These are phyloP conservation scores for Cydonia oblonga DNA, from an alignment of 331 rosid species.

Conservation along the genomic window DNA sequence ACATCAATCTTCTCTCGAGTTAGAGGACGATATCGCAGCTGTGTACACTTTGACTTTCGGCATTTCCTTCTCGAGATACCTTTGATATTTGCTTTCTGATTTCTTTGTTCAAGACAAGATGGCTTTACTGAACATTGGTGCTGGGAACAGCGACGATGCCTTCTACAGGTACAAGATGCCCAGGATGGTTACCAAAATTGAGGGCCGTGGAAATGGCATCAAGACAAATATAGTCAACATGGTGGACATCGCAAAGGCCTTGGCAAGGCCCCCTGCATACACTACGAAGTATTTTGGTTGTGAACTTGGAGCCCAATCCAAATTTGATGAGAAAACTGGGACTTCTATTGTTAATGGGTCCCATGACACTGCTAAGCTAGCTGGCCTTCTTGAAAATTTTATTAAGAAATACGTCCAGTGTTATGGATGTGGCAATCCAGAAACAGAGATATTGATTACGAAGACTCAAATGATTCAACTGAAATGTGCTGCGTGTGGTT, in stretches of 20 bases:
- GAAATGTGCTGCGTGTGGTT: slow-evolving; percentile 71
- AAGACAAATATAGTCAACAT: slow-evolving; percentile 58
- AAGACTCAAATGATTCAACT: slow-evolving; percentile 54
- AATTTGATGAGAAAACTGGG: slow-evolving; percentile 60
- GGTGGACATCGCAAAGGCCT: slow-evolving; percentile 64
- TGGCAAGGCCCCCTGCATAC: slow-evolving; percentile 59
- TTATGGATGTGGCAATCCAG: slow-evolving; percentile 61
- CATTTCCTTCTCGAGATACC: background rate
- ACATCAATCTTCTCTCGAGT: slow-evolving; percentile 16
- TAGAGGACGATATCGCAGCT: slow-evolving; percentile 3
- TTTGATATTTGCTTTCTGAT: slow-evolving; percentile 1
- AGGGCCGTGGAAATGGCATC: slow-evolving; percentile 70
- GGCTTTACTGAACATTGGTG: slow-evolving; percentile 67
- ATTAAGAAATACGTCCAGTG: slow-evolving; percentile 64
- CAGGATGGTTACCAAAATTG: slow-evolving; percentile 58
- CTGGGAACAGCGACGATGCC: slow-evolving; percentile 56
- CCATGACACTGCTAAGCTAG: slow-evolving; percentile 56
- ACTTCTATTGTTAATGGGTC: slow-evolving; percentile 59
- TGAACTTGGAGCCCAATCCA: slow-evolving; percentile 69
- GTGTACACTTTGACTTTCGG: background rate
- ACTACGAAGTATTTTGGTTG: slow-evolving; percentile 62
- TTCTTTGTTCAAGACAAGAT: slow-evolving; percentile 22
- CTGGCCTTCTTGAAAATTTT: slow-evolving; percentile 60
- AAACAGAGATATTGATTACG: slow-evolving; percentile 49
- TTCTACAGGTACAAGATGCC: slow-evolving; percentile 77